These are phyloP conservation scores for Erysimum pusillum DNA, from an alignment of 441 rosid species.

Conservation along the genomic window DNA sequence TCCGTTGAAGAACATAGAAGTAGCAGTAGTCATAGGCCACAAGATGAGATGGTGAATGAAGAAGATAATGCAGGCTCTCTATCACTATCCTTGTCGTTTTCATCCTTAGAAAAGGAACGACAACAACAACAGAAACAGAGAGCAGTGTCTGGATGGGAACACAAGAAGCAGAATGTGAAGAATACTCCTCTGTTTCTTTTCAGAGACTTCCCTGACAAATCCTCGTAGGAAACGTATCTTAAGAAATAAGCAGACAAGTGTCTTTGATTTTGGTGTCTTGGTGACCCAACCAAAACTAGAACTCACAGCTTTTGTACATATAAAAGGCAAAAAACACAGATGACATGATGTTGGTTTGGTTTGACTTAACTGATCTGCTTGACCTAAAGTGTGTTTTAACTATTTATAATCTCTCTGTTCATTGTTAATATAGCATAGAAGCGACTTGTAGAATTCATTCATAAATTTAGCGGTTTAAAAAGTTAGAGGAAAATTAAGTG, in stretches of 20 bases:
- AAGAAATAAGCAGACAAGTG: not conserved
- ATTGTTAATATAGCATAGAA: not conserved
- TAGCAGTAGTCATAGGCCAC: constrained; percentile 49
- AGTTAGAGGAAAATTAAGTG: not conserved
- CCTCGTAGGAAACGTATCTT: constrained; percentile 32
- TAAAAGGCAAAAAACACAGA: not conserved
- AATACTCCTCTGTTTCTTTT: constrained; percentile 72
- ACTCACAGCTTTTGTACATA: constrained; percentile 35
- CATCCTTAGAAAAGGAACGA: constrained; percentile 60
- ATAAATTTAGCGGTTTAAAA: too few species aligned
- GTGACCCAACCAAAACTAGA: constrained; percentile 27
- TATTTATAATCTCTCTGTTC: constrained; percentile 10
- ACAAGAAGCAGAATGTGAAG: constrained; percentile 70
- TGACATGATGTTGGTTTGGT: constrained; percentile 6
- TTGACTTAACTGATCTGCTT: constrained; percentile 11
- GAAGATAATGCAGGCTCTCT: constrained; percentile 65
- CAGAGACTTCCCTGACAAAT: constrained; percentile 60
- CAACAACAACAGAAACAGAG: constrained; percentile 53
- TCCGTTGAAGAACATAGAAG: constrained; percentile 48
- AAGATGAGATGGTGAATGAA: constrained; percentile 50
- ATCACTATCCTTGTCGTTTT: constrained; percentile 80
- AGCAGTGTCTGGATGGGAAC: constrained; percentile 68
- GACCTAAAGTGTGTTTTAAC: constrained; percentile 21
- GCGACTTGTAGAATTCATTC: constrained; percentile 1
- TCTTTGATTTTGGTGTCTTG: constrained; percentile 14